A percentile compares a stretch with the other conserved stretches of the same genome.
Evolutionary conservation across 169 alveolate genomes (phyloP).

Genomic region (Plasmodium falciparum): DNA sequence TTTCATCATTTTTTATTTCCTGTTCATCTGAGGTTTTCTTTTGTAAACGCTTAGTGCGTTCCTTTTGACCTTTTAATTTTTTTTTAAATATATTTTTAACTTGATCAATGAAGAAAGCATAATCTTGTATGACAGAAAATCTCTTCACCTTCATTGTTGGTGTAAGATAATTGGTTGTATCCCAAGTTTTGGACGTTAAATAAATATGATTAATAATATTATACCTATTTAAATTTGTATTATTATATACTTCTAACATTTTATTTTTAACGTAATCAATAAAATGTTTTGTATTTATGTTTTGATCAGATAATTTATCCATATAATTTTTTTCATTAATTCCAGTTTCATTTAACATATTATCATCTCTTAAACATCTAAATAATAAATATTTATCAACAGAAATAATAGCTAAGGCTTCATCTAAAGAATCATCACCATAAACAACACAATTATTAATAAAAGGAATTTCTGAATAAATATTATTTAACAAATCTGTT

Average conservation of each 20-base stretch:
- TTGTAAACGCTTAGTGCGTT: no score
- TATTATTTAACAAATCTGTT: slow-evolving; percentile 48
- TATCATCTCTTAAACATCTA: slow-evolving; percentile 13
- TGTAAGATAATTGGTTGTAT: slow-evolving; percentile 45
- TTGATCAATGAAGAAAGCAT: slow-evolving; percentile 10
- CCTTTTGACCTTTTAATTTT: no score
- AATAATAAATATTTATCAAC: slow-evolving; percentile 26
- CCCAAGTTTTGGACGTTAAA: slow-evolving; percentile 29
- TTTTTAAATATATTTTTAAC: not conserved
- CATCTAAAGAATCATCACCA: slow-evolving; percentile 71
- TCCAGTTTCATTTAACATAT: not conserved
- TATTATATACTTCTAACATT: slow-evolving; percentile 28
- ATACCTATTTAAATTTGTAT: slow-evolving; percentile 28
- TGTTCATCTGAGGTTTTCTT: no score
- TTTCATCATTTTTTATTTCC: no score
- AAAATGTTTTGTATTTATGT: not conserved
- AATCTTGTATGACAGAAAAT: slow-evolving; percentile 46
- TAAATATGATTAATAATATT: slow-evolving; percentile 28
- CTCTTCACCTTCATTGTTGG: slow-evolving; percentile 42
- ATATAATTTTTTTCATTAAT: slow-evolving; percentile 2
- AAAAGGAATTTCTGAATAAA: slow-evolving; percentile 33
- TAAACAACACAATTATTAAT: slow-evolving; percentile 51
- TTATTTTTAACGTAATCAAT: slow-evolving; percentile 26
- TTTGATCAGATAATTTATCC: slow-evolving; percentile 3
- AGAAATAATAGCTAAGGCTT: slow-evolving; percentile 43